Evolutionary conservation across 495 filamentous ascomycete genomes (phyloP).

Genomic region (Cryomyces antarcticus): DNA sequence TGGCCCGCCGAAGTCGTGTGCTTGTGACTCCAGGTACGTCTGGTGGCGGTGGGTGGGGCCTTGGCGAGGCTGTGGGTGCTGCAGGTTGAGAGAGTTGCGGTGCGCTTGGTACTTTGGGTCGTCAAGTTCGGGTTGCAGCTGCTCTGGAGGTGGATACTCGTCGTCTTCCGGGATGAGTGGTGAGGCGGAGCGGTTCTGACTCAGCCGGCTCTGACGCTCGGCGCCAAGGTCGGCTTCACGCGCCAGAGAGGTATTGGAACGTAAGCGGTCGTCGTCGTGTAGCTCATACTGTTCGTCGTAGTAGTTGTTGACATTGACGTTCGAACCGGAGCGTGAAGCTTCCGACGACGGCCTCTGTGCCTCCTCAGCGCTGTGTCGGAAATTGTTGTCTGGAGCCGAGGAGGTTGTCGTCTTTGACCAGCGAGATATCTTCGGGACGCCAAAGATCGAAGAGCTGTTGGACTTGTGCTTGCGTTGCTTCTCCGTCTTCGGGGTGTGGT

Average conservation of each 20-base stretch:
- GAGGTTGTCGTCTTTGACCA: constrained; percentile 92
- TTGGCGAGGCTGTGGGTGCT: constrained; percentile 76
- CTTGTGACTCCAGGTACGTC: constrained; percentile 58
- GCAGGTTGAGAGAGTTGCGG: constrained; percentile 69
- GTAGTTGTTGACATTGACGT: constrained; percentile 33
- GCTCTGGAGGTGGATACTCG: not conserved
- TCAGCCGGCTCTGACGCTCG: constrained; percentile 5
- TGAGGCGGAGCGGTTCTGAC: constrained; percentile 29
- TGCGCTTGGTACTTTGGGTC: constrained; percentile 82
- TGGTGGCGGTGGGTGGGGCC: constrained; percentile 70
- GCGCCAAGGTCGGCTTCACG: constrained; percentile 22
- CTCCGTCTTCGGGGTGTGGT: constrained; percentile 57
- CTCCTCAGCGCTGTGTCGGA: constrained; percentile 13
- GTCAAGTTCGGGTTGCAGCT: constrained; percentile 40
- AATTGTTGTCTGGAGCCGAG: constrained; percentile 23
- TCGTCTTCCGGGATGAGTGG: constrained; percentile 33
- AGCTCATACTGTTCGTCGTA: constrained; percentile 41
- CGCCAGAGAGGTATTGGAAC: constrained; percentile 21
- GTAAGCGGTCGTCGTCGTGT: constrained; percentile 51
- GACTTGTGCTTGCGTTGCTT: constrained; percentile 84
- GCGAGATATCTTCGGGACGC: constrained; percentile 64
- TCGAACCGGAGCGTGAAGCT: constrained; percentile 44
- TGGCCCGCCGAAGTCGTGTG: constrained; percentile 35
- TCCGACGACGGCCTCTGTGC: constrained; percentile 33
- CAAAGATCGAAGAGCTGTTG: constrained; percentile 64